Evolutionary conservation across 768 basidiomycete genomes (phyloP).

Genomic region (Pleurotus eryngii): DNA sequence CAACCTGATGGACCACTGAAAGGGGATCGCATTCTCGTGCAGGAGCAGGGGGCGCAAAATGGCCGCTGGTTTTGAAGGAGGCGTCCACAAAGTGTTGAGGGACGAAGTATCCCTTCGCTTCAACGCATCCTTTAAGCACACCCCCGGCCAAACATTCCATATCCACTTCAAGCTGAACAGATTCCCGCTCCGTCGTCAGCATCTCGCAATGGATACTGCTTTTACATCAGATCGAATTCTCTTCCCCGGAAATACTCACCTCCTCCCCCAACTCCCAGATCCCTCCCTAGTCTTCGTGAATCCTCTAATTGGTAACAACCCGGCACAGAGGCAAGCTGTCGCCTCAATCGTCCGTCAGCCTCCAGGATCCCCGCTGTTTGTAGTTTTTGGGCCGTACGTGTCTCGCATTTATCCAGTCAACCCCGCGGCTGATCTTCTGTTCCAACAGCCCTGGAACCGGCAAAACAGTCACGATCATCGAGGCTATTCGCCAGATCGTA

Average conservation of each 20-base stretch:
- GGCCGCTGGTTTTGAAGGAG: constrained; percentile 58
- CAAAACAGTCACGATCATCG: constrained; percentile 63
- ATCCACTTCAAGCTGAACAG: constrained; percentile 60
- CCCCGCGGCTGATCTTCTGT: neutral
- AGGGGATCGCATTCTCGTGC: constrained; percentile 55
- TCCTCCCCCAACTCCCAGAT: constrained; percentile 14
- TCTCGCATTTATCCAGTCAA: neutral
- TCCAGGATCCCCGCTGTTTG: constrained; percentile 50
- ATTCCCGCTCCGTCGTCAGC: constrained; percentile 53
- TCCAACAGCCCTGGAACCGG: constrained; percentile 55
- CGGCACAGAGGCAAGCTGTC: constrained; percentile 47
- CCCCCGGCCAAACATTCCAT: constrained; percentile 35
- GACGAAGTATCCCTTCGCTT: constrained; percentile 52
- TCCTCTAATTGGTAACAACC: constrained; percentile 40
- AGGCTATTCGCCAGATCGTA: constrained; percentile 55
- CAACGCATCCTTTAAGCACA: constrained; percentile 35
- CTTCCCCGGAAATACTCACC: constrained; percentile 40
- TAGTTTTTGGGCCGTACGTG: constrained; percentile 62
- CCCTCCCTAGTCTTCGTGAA: constrained; percentile 32
- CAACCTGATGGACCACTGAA: neutral
- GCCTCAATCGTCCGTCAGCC: constrained; percentile 38
- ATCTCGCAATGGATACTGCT: constrained; percentile 49
- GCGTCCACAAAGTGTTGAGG: constrained; percentile 49
- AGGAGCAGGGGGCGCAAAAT: constrained; percentile 30
- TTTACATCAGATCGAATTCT: constrained; percentile 45